A percentile compares a stretch with the other conserved stretches of the same genome.
These are phyloP conservation scores for Kluyveromyces siamensis DNA, from an alignment of 805 yeast genomes.

Conservation along the genomic window DNA sequence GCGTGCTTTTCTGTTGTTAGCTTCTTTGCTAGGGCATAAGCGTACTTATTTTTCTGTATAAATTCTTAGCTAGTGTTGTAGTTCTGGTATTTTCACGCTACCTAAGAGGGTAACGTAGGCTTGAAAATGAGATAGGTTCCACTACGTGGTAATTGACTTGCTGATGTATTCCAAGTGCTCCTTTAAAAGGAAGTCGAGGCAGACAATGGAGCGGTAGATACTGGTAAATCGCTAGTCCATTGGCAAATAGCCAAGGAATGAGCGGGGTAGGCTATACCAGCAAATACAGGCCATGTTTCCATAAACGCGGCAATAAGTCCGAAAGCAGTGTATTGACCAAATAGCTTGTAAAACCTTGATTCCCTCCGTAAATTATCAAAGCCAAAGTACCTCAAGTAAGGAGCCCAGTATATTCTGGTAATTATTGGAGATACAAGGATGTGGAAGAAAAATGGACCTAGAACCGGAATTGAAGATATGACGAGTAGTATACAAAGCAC, in stretches of 20 bases:
- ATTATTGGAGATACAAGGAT: slow-evolving; percentile 21
- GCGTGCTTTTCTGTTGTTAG: too few relatives aligned
- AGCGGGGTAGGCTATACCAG: slow-evolving; percentile 5
- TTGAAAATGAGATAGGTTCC: too few relatives aligned
- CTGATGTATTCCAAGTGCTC: not conserved
- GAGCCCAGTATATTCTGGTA: slow-evolving; percentile 20
- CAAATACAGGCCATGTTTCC: slow-evolving; percentile 19
- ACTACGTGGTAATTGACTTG: too few relatives aligned
- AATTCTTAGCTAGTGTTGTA: too few relatives aligned
- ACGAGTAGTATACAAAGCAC: slow-evolving; percentile 9
- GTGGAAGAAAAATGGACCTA: slow-evolving; percentile 24
- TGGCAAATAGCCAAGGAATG: slow-evolving; percentile 1
- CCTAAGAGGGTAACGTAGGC: too few relatives aligned
- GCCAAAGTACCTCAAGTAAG: slow-evolving; percentile 3
- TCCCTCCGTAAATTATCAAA: slow-evolving; percentile 3
- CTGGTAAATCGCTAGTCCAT: not conserved
- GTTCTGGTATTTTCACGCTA: too few relatives aligned
- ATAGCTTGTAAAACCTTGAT: slow-evolving; percentile 13
- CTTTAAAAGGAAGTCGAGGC: not conserved
- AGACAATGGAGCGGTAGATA: not conserved
- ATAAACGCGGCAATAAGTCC: slow-evolving; percentile 22
- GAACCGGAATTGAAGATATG: slow-evolving; percentile 21
- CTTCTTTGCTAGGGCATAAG: too few relatives aligned
- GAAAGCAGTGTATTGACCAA: slow-evolving; percentile 24
- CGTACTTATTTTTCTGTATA: too few relatives aligned